Conservation (phyloP, 2,329 filamentous ascomycete species). For the Rhinocladiella similis region DNA sequence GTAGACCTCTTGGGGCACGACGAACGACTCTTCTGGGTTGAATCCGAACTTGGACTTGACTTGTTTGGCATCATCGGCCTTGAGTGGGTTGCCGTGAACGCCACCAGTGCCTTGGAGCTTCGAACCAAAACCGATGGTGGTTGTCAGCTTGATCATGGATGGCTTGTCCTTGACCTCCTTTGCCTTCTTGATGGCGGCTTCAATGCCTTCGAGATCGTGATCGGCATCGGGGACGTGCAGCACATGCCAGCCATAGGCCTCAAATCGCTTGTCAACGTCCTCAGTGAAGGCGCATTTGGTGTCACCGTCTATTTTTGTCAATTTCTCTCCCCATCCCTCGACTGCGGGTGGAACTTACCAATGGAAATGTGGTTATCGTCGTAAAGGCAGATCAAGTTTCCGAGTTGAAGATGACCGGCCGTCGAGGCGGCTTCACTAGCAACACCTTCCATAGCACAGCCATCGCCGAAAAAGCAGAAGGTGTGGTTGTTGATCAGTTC, state of each 20-base stretch:
- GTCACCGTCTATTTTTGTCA: constrained; percentile 69
- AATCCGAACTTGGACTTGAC: constrained; percentile 96
- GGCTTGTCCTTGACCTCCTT: constrained; percentile 94
- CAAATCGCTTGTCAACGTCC: constrained; percentile 91
- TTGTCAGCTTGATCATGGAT: constrained; percentile 92
- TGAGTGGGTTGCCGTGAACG: constrained; percentile 94
- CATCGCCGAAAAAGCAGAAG: constrained; percentile 95
- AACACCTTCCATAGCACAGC: constrained; percentile 98
- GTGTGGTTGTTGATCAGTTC: constrained; percentile 95
- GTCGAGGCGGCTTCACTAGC: constrained; percentile 87
- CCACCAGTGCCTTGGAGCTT: constrained; percentile 88
- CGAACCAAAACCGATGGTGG: constrained; percentile 96
- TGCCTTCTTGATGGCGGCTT: constrained; percentile 81
- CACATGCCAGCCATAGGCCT: constrained; percentile 95
- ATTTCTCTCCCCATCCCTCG: neutral
- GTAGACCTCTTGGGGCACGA: constrained; percentile 91
- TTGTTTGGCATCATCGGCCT: constrained; percentile 89
- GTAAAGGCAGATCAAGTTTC: constrained; percentile 95
- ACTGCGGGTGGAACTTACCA: constrained; percentile 49
- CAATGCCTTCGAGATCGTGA: constrained; percentile 81
- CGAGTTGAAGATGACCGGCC: constrained; percentile 94
- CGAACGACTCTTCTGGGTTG: constrained; percentile 90
- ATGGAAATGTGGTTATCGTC: constrained; percentile 98
- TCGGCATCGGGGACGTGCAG: constrained; percentile 84
- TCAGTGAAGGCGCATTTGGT: constrained; percentile 96